These are phyloP conservation scores for Talaromyces sp. DNA, from an alignment of 2,329 filamentous ascomycete genomes.

Conservation along the genomic window DNA sequence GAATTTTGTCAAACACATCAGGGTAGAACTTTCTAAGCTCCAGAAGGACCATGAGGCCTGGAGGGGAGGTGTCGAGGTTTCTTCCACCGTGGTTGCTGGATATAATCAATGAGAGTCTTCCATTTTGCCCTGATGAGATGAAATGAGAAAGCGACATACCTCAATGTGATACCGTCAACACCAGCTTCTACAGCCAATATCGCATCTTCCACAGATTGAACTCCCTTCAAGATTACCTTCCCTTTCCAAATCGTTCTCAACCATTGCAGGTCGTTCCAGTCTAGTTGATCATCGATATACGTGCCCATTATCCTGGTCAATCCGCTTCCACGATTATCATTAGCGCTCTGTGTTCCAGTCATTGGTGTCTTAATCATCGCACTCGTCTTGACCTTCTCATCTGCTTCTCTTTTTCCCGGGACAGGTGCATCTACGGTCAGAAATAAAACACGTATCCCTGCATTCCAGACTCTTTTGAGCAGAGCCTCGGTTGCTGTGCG, in stretches of 20 bases:
- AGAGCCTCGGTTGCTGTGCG: conserved; percentile 24
- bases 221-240: conserved; percentile 57
- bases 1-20: conserved; percentile 65
- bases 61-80: conserved; percentile 76
- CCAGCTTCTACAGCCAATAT: conserved; percentile 43
- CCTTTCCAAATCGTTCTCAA: neutral
- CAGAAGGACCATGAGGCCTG: conserved; percentile 67
- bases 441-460: conserved; percentile 29
- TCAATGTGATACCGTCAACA: conserved; percentile 47
- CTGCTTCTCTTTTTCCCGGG: conserved; percentile 31
- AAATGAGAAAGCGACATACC: neutral
- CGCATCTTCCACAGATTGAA: conserved; percentile 47
- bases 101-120: neutral
- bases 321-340: neutral
- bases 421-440: conserved; percentile 35
- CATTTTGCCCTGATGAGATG: neutral
- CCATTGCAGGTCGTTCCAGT: conserved; percentile 13
- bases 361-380: conserved; percentile 1
- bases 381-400: conserved; percentile 28
- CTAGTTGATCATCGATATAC: neutral
- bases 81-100: conserved; percentile 49
- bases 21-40: conserved; percentile 74
- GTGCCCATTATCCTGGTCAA: neutral
- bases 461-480: conserved; percentile 25
- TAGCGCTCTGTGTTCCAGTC: neutral